These are phyloP conservation scores for Lycium ferocissimum DNA, from an alignment of 257 asterid species.

Conservation along the genomic window DNA sequence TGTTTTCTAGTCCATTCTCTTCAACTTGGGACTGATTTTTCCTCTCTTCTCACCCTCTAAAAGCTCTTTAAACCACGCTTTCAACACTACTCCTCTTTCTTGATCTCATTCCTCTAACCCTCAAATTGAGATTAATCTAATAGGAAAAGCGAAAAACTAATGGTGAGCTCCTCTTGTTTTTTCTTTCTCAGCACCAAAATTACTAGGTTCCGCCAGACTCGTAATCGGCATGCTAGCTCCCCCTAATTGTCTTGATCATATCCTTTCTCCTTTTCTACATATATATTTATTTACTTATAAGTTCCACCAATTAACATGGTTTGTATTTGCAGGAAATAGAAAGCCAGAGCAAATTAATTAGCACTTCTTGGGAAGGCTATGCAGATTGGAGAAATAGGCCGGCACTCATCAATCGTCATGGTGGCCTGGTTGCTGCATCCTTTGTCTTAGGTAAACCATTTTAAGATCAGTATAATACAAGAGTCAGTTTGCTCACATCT, in stretches of 20 bases:
- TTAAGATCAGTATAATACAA: no score
- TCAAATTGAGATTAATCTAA: background rate
- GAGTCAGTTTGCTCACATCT: no score
- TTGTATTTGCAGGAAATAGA: conserved; percentile 62
- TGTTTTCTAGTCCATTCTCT: conserved; percentile 29
- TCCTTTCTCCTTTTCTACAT: no score
- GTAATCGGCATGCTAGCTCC: no score
- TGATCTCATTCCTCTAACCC: conserved; percentile 9
- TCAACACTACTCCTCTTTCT: conserved; percentile 8
- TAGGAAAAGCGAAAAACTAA: conserved; percentile 12
- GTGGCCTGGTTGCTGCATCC: conserved; percentile 88
- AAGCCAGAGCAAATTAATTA: conserved; percentile 41
- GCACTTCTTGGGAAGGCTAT: conserved; percentile 74
- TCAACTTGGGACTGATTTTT: conserved; percentile 33
- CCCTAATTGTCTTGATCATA: background rate
- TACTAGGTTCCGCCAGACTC: no score
- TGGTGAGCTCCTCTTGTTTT: conserved; percentile 37
- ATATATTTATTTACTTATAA: background rate
- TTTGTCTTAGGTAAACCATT: conserved; percentile 70
- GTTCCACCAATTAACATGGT: background rate
- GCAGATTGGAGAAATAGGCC: conserved; percentile 81
- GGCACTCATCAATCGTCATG: conserved; percentile 72
- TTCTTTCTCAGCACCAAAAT: no score
- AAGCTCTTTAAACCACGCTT: conserved; percentile 34
- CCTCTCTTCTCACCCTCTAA: conserved; percentile 7